Evolutionary conservation across 768 basidiomycete genomes (phyloP).

Genomic region (Macrocybe gigantea): DNA sequence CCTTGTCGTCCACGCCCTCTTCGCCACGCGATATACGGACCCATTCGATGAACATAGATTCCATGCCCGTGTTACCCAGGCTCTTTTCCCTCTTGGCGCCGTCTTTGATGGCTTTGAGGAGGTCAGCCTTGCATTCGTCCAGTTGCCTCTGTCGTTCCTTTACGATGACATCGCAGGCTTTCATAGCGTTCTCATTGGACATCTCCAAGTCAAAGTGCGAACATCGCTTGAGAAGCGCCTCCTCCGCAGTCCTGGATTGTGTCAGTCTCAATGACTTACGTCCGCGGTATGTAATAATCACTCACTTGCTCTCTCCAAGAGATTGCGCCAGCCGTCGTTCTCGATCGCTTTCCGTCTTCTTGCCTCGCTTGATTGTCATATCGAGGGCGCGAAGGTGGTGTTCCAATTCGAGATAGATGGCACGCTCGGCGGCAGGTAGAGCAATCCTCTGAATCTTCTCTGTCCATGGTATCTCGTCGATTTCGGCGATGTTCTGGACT

Average conservation of each 20-base stretch:
- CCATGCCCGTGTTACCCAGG: conserved; percentile 54
- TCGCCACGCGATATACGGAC: conserved; percentile 55
- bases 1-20: conserved; percentile 74
- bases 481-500: conserved; percentile 86
- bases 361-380: conserved; percentile 66
- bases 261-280: conserved; percentile 3
- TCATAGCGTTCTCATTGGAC: conserved; percentile 71
- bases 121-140: conserved; percentile 70
- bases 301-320: conserved; percentile 85
- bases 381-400: conserved; percentile 89
- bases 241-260: conserved; percentile 67
- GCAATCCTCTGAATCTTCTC: conserved; percentile 56
- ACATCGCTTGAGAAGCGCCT: conserved; percentile 91
- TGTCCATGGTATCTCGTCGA: conserved; percentile 87
- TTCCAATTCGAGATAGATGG: conserved; percentile 91
- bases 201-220: conserved; percentile 90
- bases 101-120: conserved; percentile 57
- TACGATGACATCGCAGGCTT: conserved; percentile 90
- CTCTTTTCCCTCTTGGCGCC: conserved; percentile 66
- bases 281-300: conserved; percentile 7
- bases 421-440: conserved; percentile 89
- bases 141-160: conserved; percentile 74
- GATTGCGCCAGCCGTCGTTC: conserved; percentile 84
- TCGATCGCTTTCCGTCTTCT: conserved; percentile 75
- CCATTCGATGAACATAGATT: conserved; percentile 79